Evolutionary conservation across 2,329 filamentous ascomycete species (phyloP).

Genomic region (Cordyceps farinosa): DNA sequence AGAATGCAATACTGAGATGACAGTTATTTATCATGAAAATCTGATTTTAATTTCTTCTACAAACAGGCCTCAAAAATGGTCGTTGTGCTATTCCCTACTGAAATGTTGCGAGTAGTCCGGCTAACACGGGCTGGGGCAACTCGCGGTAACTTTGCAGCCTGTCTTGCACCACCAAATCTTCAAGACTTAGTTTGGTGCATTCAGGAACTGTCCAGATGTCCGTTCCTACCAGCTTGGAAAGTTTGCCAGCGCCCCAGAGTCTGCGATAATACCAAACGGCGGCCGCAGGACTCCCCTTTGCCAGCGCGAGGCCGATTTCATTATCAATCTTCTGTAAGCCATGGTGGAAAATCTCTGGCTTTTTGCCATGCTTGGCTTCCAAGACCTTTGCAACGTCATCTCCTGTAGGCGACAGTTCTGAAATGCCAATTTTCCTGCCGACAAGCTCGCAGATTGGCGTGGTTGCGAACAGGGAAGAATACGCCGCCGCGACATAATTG

Average conservation of each 20-base stretch:
- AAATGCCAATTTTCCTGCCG: neutral
- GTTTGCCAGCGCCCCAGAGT: neutral
- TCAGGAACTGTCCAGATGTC: neutral
- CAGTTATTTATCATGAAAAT: no score
- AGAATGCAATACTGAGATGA: no score
- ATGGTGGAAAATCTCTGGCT: neutral
- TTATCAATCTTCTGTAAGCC: neutral
- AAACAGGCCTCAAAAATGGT: neutral
- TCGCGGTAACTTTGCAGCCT: neutral
- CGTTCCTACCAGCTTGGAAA: neutral
- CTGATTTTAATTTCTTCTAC: neutral
- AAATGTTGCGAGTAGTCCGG: neutral
- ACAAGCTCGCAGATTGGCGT: neutral
- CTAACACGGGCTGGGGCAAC: neutral
- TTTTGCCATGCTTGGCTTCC: neutral
- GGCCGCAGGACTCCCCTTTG: neutral
- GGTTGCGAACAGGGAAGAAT: neutral
- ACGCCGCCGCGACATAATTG: neutral
- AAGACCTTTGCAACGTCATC: neutral
- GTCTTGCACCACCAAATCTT: neutral
- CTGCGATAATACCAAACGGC: constrained; percentile 2
- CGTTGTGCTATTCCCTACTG: neutral
- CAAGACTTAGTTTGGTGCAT: neutral
- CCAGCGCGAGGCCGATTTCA: neutral
- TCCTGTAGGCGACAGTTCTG: neutral